Base-by-base conservation (phyloP, 2,329 filamentous ascomycete species). In the Neonectria ditissima region DNA sequence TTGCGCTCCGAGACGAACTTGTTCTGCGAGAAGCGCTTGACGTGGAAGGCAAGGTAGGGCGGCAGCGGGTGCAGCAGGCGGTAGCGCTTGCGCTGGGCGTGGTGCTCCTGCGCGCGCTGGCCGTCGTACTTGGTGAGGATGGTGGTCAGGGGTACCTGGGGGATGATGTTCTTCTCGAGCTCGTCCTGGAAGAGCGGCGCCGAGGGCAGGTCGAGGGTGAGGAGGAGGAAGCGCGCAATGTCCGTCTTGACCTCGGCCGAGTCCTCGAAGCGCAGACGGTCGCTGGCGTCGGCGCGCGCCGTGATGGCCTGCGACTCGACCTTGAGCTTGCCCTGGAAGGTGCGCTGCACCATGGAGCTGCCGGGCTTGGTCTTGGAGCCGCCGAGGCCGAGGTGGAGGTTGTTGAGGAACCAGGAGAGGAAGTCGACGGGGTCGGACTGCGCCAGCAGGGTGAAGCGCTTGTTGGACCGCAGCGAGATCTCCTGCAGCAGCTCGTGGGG, bases 381-480 rank as follows among this genome's bases (percentile, higher is more conserved):
- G 57, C 96, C 96, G 2, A 99, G 87, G 20, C 93, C 92, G 16
- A 97, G 86, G 77, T 99, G 96, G 11, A 99, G 86, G 77, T 97
- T 93, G 82, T 99, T 98, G 59, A 99, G 86, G 77, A 98, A 97
- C 96, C 96, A 99, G 26, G 92, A 94, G 48, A 99, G 84, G 74
- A 99, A 98, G 50, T 99, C 96, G 65, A 97, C 94, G 0, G 96
- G 96, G 77, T 99, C 96, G 20, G 94, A 96, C 81, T 98, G 96
- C 28, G 89, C 84, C 0, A 94, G 97, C 52, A 98, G 85, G 5
- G 91, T 96, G 81, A 97, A 99, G 66, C 92, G 93, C 80, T 97
- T 97, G 71, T 91, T 94, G 32, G 94, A 97, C 52, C 90, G 90
- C 44, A 97, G 83, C 1, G 94, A 92, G 67, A 99, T 92, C 77